These are phyloP conservation scores for Dothideomycetes sp. DNA, from an alignment of 2,329 filamentous ascomycete genomes.

Conservation along the genomic window DNA sequence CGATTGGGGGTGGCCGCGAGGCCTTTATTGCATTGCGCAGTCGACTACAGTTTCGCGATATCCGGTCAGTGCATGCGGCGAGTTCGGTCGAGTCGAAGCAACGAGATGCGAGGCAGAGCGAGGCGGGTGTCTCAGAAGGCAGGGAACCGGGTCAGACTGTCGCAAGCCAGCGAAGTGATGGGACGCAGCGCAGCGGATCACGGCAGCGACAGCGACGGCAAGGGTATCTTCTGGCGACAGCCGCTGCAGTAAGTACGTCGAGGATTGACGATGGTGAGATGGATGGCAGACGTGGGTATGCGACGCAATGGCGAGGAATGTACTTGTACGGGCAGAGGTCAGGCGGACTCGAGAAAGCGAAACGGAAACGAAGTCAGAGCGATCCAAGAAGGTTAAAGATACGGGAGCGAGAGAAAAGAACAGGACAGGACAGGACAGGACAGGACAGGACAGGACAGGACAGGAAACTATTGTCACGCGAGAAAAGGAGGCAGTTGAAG, in stretches of 20 bases:
- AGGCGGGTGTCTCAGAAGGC: slow-evolving; percentile 4
- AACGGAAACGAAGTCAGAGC: not conserved
- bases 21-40: slow-evolving; percentile 13
- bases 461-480: slow-evolving; percentile 9
- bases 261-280: too few species aligned
- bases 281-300: slow-evolving; percentile 7
- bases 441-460: slow-evolving; percentile 3
- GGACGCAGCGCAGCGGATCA: not conserved
- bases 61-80: slow-evolving; percentile 7
- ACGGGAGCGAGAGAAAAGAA: slow-evolving; percentile 6
- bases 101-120: too few species aligned
- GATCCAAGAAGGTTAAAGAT: not conserved
- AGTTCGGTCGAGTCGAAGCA: too few species aligned
- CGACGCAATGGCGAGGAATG: slow-evolving; percentile 12
- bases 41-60: slow-evolving; percentile 2
- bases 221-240: too few species aligned
- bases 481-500: slow-evolving; percentile 6
- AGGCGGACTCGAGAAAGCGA: not conserved
- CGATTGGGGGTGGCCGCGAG: slow-evolving; percentile 6
- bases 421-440: slow-evolving; percentile 9
- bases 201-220: not conserved
- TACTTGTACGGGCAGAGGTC: not conserved
- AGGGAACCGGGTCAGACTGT: slow-evolving; percentile 1
- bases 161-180: not conserved
- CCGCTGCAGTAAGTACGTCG: too few species aligned